Conservation (phyloP, 192 early-diverging fungal genomes). For the Cladochytrium replicatum region DNA sequence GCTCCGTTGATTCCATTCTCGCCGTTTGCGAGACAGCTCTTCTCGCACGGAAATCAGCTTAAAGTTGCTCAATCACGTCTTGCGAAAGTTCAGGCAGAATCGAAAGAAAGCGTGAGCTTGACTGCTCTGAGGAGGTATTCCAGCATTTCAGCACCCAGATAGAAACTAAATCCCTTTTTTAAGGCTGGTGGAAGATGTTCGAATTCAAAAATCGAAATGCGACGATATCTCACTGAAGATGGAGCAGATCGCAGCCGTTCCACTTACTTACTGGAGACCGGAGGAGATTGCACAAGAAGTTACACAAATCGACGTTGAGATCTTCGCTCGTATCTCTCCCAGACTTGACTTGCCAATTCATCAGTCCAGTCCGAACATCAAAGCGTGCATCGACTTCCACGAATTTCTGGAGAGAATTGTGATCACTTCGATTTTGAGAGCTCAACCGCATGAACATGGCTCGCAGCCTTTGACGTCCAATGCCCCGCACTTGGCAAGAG, state of each 20-base stretch:
- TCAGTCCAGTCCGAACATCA: background rate
- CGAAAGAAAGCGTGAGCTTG: background rate
- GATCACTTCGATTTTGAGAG: constrained; percentile 2
- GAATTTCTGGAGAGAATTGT: constrained; percentile 6
- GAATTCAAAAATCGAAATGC: constrained; percentile 5
- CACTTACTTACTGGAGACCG: constrained; percentile 1
- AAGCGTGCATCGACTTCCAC: constrained; percentile 8
- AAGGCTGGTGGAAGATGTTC: constrained; percentile 12
- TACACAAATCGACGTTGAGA: constrained; percentile 4
- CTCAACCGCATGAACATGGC: background rate
- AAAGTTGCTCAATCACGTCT: background rate
- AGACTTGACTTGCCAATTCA: constrained; percentile 2
- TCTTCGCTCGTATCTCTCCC: constrained; percentile 8
- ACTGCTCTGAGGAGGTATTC: no score
- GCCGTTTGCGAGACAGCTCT: constrained; percentile 2
- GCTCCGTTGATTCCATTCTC: constrained; percentile 10
- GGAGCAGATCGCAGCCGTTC: background rate
- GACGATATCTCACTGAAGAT: constrained; percentile 3
- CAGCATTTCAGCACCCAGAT: no score
- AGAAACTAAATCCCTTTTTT: constrained; percentile 1
- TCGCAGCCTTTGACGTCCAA: background rate
- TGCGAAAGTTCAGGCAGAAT: background rate
- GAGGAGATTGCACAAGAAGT: constrained; percentile 12
- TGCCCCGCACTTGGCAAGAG: background rate
- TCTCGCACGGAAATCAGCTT: constrained; percentile 7